Evolutionary conservation across 2,329 filamentous ascomycete genomes (phyloP), one percentile per base, ranked within the genome.

Genomic region (Pestalotiopsis sp.): DNA sequence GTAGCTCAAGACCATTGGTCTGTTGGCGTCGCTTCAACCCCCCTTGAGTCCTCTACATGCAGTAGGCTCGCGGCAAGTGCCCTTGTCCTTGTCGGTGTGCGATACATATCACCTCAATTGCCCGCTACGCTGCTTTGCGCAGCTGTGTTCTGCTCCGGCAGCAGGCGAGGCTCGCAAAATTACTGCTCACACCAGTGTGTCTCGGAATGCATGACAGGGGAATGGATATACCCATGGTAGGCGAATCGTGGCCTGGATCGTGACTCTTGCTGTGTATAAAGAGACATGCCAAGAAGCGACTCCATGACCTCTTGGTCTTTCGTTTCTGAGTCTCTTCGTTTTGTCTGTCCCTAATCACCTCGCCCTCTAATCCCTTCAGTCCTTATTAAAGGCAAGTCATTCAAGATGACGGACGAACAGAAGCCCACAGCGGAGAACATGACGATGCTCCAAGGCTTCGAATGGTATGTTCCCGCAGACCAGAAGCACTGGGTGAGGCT

Each of bases 401-500:
- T 69, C 69, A 70, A 62, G 13, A 73, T 73, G 72, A 69, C 59
- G 23, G 72, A 75, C 58, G 70, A 73, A 61, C 69, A 72, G 38
- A 68, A 71, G 58, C 69, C 70, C 36, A 73, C 72, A 23, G 63
- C 72, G 45, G 72, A 74, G 64, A 75, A 74, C 56, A 71, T 66
- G 65, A 72, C 72, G 4, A 73, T 74, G 72, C 64, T 93, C 72
- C 90, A 93, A 78, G 88, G 84, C 13, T 93, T 92, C 76, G 91
- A 93, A 81, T 93, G 91, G 91, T 90, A 93, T 75, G 84, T 89
- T 4, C 89, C 90, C 2, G 85, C 86, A 58, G 86, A 90, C 71
- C 79, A 85, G 66, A 80, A 83, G 62, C 90, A 93, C 78, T 93
- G 89, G 86, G 79, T 82, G 45, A 86, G 90, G 9, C 84, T 92